Evolutionary conservation across 2,329 filamentous ascomycete species (phyloP).

Genomic region (Claviceps sorghi): DNA sequence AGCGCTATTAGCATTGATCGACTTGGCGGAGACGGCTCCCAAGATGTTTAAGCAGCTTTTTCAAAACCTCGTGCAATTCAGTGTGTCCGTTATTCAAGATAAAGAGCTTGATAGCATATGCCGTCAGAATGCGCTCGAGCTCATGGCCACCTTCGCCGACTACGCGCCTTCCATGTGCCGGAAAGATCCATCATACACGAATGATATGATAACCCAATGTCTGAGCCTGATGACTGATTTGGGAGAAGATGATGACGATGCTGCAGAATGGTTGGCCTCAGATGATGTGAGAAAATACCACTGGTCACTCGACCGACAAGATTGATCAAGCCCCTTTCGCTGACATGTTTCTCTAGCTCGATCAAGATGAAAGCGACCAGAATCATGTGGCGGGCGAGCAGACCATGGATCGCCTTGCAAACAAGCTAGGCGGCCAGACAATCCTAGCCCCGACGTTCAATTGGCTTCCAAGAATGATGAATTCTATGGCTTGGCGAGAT

Average conservation of each 20-base stretch:
- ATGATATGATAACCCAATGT: constrained; percentile 97
- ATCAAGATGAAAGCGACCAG: constrained; percentile 87
- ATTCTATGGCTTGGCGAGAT: constrained; percentile 84
- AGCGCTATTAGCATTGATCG: constrained; percentile 80
- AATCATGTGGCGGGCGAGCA: constrained; percentile 98
- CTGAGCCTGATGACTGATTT: constrained; percentile 97
- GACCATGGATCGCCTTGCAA: constrained; percentile 93
- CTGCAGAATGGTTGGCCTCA: constrained; percentile 78
- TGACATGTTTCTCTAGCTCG: constrained; percentile 43
- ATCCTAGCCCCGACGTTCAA: constrained; percentile 87
- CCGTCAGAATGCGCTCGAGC: constrained; percentile 85
- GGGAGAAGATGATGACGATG: constrained; percentile 86
- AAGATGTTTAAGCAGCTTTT: constrained; percentile 98
- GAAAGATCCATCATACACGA: constrained; percentile 82
- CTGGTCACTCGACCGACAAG: neutral
- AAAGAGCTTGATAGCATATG: constrained; percentile 85
- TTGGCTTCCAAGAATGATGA: constrained; percentile 97
- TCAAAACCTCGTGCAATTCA: constrained; percentile 82
- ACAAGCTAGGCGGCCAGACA: constrained; percentile 90
- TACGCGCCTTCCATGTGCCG: constrained; percentile 88
- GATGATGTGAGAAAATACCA: constrained; percentile 56
- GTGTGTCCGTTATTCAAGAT: constrained; percentile 84
- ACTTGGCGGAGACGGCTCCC: constrained; percentile 82
- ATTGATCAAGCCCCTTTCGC: constrained; percentile 1
- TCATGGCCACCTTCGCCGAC: constrained; percentile 97